Evolutionary conservation across 768 basidiomycete species (phyloP).

Genomic region (Neoboletus brunneissimus): DNA sequence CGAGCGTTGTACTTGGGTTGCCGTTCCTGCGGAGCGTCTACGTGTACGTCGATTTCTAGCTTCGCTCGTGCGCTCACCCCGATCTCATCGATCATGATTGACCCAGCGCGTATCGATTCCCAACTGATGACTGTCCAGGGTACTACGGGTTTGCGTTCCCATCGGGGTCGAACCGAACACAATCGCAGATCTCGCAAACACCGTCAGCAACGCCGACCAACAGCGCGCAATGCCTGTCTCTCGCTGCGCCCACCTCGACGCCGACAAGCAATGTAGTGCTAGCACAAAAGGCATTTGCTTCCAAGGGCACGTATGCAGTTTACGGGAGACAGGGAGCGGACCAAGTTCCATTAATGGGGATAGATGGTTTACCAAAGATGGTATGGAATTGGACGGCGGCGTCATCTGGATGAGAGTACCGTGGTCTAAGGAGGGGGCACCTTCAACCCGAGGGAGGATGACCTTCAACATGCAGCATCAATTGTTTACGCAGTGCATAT

Average conservation of each 20-base stretch:
- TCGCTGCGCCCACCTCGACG: constrained; percentile 29
- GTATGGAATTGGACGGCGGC: constrained; percentile 22
- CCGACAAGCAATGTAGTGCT: constrained; percentile 18
- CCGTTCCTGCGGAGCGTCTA: constrained; percentile 34
- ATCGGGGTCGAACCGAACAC: constrained; percentile 26
- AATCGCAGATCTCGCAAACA: constrained; percentile 27
- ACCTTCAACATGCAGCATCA: neutral
- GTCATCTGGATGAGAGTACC: neutral
- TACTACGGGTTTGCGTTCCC: constrained; percentile 35
- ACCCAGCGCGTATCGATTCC: constrained; percentile 32
- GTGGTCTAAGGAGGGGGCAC: neutral
- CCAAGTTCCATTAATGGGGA: constrained; percentile 11
- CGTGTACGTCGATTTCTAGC: constrained; percentile 18
- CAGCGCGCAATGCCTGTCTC: constrained; percentile 24
- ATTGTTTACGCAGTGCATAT: neutral
- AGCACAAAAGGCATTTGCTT: constrained; percentile 8
- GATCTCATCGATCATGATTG: neutral
- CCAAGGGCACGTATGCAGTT: constrained; percentile 8
- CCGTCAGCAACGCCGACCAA: constrained; percentile 28
- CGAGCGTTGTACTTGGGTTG: constrained; percentile 18
- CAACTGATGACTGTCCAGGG: constrained; percentile 27
- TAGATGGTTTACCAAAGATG: constrained; percentile 14
- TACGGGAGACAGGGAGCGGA: constrained; percentile 10
- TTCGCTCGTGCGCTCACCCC: neutral
- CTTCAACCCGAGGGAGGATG: neutral